Evolutionary conservation across 768 basidiomycete species (phyloP).

Genomic region (Daedalea quercina): DNA sequence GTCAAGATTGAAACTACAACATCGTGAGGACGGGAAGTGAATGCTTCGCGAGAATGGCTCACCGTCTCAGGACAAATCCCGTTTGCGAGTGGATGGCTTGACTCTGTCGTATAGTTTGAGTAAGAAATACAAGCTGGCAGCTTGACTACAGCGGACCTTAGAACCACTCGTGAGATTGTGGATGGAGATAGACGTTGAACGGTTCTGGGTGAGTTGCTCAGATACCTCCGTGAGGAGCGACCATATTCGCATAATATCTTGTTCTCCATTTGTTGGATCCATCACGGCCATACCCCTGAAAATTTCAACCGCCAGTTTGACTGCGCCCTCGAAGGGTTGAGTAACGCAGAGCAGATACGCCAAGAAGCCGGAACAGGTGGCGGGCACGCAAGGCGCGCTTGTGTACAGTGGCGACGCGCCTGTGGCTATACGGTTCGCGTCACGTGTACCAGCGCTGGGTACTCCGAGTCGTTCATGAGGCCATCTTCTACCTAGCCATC

Average conservation of each 20-base stretch:
- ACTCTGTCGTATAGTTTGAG: constrained; percentile 36
- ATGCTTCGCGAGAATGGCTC: constrained; percentile 18
- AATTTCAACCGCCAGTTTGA: background rate
- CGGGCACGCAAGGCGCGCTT: too few relatives aligned
- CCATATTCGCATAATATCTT: constrained; percentile 60
- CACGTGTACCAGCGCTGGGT: too few relatives aligned
- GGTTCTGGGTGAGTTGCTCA: constrained; percentile 78
- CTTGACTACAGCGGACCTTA: constrained; percentile 49
- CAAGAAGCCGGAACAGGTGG: too few relatives aligned
- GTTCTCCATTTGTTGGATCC: constrained; percentile 40
- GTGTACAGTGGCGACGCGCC: too few relatives aligned
- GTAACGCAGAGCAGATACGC: too few relatives aligned
- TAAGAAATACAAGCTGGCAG: background rate
- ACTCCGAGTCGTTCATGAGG: too few relatives aligned
- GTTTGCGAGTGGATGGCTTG: constrained; percentile 88
- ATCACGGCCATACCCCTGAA: constrained; percentile 43
- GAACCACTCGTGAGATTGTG: constrained; percentile 69
- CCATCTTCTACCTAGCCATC: too few relatives aligned
- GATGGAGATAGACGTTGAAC: constrained; percentile 61
- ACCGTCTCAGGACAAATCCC: constrained; percentile 87
- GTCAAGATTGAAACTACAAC: constrained; percentile 76
- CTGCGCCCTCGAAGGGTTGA: too few relatives aligned
- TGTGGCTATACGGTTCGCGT: too few relatives aligned
- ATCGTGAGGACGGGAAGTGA: constrained; percentile 1
- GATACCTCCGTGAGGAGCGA: constrained; percentile 70